Percentiles rank a stretch among this genome's conserved stretches.
phyloP scores from a whole-genome alignment of 176 grass and related monocot species.

The Bothriochloa decipiens region DNA sequence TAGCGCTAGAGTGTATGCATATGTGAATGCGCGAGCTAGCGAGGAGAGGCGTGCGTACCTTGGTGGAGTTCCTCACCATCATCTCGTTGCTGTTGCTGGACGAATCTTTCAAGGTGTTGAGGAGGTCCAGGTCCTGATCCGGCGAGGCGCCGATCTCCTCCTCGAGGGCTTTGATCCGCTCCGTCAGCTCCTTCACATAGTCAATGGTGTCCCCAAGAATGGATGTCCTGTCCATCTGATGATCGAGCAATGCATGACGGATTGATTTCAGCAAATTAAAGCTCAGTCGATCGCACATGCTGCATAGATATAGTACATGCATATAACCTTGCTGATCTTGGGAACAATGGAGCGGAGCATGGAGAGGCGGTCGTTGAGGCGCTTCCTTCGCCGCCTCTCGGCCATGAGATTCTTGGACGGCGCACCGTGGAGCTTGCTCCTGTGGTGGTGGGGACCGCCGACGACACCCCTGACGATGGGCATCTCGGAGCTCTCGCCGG shows the following conservation, averaged over 20 bases:
- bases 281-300: not conserved
- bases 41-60: slow-evolving; percentile 31
- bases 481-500: slow-evolving; percentile 29
- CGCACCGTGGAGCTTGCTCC: slow-evolving; percentile 44
- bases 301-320: no score
- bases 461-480: not conserved
- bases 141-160: slow-evolving; percentile 50
- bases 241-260: not conserved
- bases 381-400: slow-evolving; percentile 74
- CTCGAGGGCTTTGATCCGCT: slow-evolving; percentile 66
- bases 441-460: slow-evolving; percentile 19
- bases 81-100: slow-evolving; percentile 48
- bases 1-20: not conserved
- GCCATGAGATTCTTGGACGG: slow-evolving; percentile 92
- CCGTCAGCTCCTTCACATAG: slow-evolving; percentile 79
- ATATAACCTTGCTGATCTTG: slow-evolving; percentile 68
- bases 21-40: not conserved
- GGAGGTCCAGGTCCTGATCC: slow-evolving; percentile 51
- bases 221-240: slow-evolving; percentile 81
- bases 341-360: slow-evolving; percentile 92
- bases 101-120: slow-evolving; percentile 47
- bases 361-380: slow-evolving; percentile 87
- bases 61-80: slow-evolving; percentile 65
- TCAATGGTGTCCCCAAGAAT: slow-evolving; percentile 88
- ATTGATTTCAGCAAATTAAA: not conserved